phyloP scores from a whole-genome alignment of 441 rosid species.

The Theobroma grandiflorum region DNA sequence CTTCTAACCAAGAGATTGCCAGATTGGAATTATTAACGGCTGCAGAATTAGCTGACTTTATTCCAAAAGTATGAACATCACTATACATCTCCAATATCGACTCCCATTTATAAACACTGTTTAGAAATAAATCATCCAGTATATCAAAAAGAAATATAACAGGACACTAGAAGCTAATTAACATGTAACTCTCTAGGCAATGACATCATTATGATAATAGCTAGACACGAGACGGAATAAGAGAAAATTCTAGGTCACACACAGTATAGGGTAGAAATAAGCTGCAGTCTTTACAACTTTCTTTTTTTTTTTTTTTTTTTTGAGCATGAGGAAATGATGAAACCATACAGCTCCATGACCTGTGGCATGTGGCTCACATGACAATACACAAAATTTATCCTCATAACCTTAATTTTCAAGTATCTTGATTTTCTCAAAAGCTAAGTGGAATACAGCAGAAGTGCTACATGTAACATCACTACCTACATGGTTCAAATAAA shows the following conservation, averaged over 20 bases:
- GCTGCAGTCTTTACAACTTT: neutral
- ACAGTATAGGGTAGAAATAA: neutral
- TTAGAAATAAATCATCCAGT: conserved; percentile 35
- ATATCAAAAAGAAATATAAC: conserved; percentile 32
- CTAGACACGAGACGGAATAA: neutral
- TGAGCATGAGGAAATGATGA: neutral
- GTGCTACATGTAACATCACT: neutral
- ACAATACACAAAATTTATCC: neutral
- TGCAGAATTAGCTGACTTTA: conserved; percentile 63
- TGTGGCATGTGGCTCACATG: neutral
- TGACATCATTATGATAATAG: neutral
- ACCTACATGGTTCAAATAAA: neutral
- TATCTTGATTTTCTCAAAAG: conserved; percentile 1
- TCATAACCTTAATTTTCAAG: conserved; percentile 1
- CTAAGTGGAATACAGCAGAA: neutral
- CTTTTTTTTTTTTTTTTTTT: too few species aligned
- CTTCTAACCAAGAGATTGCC: conserved; percentile 96
- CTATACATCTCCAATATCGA: conserved; percentile 74
- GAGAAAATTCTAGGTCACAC: neutral
- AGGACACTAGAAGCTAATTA: conserved; percentile 22
- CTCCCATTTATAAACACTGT: conserved; percentile 87
- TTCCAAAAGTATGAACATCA: conserved; percentile 83
- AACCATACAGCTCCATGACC: neutral
- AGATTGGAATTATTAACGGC: conserved; percentile 75
- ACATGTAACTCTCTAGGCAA: neutral